These are phyloP conservation scores for Zymoseptoria passerinii DNA, from an alignment of 2,329 filamentous ascomycete genomes.

Conservation along the genomic window DNA sequence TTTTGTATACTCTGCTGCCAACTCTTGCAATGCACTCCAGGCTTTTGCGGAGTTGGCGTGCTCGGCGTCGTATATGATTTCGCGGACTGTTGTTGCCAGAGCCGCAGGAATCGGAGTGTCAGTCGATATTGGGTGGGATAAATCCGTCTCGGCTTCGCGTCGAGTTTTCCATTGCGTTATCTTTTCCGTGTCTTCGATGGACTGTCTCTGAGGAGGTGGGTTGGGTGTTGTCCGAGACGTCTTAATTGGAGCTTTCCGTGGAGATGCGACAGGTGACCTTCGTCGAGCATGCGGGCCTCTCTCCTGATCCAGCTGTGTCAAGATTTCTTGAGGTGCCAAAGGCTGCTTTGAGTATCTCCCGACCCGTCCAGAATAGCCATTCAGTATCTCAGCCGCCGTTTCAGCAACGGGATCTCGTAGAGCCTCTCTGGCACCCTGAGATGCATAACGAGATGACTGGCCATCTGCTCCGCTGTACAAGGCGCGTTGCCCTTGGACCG, in stretches of 20 bases:
- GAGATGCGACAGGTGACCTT: not conserved
- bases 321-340: conserved; percentile 17
- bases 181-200: not conserved
- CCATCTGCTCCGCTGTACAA: not conserved
- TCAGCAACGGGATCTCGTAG: not conserved
- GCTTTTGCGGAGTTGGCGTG: not conserved
- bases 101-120: not conserved
- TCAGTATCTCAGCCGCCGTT: not conserved
- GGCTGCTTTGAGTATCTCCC: conserved; percentile 18
- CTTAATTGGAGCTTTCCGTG: not conserved
- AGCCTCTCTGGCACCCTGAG: not conserved
- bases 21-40: conserved; percentile 8
- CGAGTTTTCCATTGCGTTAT: not conserved
- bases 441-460: not conserved
- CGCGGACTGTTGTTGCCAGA: not conserved
- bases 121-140: not conserved
- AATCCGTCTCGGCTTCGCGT: not conserved
- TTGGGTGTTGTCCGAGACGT: not conserved
- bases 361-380: not conserved
- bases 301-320: conserved; percentile 10
- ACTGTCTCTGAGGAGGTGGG: not conserved
- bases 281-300: not conserved
- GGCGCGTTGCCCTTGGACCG: not conserved
- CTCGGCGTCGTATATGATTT: not conserved
- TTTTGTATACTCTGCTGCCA: not conserved